phyloP scores from a whole-genome alignment of 192 early-diverging fungal genomes.

The Linnemannia hyalina region DNA sequence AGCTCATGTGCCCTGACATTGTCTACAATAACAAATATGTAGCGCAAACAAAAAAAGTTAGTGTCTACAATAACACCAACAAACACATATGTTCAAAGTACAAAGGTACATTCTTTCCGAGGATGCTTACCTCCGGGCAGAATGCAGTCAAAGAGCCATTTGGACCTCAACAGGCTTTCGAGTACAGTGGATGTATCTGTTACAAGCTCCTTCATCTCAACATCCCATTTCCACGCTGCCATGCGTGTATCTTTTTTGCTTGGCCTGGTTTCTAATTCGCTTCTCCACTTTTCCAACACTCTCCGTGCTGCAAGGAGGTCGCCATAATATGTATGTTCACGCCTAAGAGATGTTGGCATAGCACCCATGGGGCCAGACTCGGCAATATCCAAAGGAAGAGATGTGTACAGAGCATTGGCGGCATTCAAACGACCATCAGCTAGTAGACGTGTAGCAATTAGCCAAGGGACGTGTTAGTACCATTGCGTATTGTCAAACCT shows the following conservation, averaged over 20 bases:
- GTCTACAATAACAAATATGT: slow-evolving; percentile 19
- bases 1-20: slow-evolving; percentile 56
- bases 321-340: slow-evolving; percentile 36
- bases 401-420: slow-evolving; percentile 31
- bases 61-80: neutral
- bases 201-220: slow-evolving; percentile 20
- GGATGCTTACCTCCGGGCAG: slow-evolving; percentile 25
- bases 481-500: too few relatives aligned
- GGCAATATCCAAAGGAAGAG: slow-evolving; percentile 27
- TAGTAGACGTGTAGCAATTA: neutral
- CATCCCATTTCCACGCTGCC: slow-evolving; percentile 20
- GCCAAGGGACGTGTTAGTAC: neutral
- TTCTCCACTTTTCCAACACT: slow-evolving; percentile 31
- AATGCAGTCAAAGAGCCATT: slow-evolving; percentile 46
- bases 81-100: neutral
- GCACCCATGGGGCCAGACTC: neutral
- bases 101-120: neutral
- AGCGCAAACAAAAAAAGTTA: neutral
- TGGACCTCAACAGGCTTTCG: slow-evolving; percentile 4
- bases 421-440: slow-evolving; percentile 33
- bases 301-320: slow-evolving; percentile 30
- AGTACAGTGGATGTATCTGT: neutral
- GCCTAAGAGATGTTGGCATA: neutral
- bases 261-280: neutral
- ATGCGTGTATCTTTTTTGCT: neutral